Evolutionary conservation across 2,329 filamentous ascomycete species (phyloP).

Genomic region (Arachnomyces sp.): DNA sequence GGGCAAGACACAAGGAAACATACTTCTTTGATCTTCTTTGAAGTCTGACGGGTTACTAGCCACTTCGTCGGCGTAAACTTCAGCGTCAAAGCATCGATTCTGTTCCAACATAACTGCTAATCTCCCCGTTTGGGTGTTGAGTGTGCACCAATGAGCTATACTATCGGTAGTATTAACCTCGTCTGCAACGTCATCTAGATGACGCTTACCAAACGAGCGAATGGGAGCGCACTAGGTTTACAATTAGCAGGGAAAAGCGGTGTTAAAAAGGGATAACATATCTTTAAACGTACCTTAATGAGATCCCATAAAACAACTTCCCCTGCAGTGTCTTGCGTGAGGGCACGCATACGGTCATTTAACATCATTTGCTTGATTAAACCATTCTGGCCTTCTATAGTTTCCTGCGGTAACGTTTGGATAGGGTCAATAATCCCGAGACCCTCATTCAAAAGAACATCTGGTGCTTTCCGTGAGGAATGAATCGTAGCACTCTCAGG

Average conservation of each 20-base stretch:
- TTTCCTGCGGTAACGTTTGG: slow-evolving; percentile 62
- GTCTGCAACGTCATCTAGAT: slow-evolving; percentile 84
- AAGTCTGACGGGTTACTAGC: slow-evolving; percentile 67
- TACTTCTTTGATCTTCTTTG: slow-evolving; percentile 87
- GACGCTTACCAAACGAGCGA: slow-evolving; percentile 84
- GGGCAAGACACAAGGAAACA: slow-evolving; percentile 22
- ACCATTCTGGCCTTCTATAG: slow-evolving; percentile 90
- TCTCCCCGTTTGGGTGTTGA: slow-evolving; percentile 86
- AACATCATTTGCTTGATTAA: slow-evolving; percentile 87
- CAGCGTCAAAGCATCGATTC: slow-evolving; percentile 94
- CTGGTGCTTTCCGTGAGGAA: slow-evolving; percentile 50
- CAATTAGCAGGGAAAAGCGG: slow-evolving; percentile 11
- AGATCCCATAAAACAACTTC: slow-evolving; percentile 95
- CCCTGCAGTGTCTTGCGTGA: slow-evolving; percentile 89
- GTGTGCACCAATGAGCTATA: slow-evolving; percentile 91
- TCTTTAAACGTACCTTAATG: slow-evolving; percentile 54
- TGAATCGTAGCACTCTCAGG: slow-evolving; percentile 48
- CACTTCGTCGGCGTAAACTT: slow-evolving; percentile 91
- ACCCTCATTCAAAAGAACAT: slow-evolving; percentile 44
- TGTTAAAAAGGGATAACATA: slow-evolving; percentile 17
- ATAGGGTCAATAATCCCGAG: slow-evolving; percentile 52
- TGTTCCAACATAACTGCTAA: slow-evolving; percentile 86
- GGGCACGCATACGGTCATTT: slow-evolving; percentile 78
- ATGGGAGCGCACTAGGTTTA: slow-evolving; percentile 65
- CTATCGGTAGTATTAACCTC: slow-evolving; percentile 81